phyloP scores from a whole-genome alignment of 1,284 basidiomycete species.

The Entoloma clypeatum region DNA sequence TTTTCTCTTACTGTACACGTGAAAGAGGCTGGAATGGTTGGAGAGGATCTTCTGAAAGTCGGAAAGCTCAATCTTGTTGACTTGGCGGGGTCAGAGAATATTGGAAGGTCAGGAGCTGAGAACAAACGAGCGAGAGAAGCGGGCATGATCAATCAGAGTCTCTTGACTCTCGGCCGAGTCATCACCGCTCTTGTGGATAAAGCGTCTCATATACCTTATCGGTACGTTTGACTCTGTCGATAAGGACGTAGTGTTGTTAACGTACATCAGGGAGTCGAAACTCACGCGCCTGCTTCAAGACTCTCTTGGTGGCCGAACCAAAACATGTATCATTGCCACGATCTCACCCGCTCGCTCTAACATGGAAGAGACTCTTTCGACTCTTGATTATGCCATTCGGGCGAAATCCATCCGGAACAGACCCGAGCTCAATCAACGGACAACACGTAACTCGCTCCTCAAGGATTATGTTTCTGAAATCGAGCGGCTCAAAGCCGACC shows the following conservation, averaged over 20 bases:
- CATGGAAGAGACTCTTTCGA: slow-evolving; percentile 96
- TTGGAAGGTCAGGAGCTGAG: slow-evolving; percentile 93
- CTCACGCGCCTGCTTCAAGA: slow-evolving; percentile 97
- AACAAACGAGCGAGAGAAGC: slow-evolving; percentile 95
- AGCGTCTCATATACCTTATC: slow-evolving; percentile 90
- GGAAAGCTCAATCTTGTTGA: slow-evolving; percentile 98
- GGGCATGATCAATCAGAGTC: slow-evolving; percentile 98
- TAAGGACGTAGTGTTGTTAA: slow-evolving; percentile 5
- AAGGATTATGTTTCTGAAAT: slow-evolving; percentile 98
- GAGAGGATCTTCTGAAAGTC: slow-evolving; percentile 88
- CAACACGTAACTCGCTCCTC: slow-evolving; percentile 88
- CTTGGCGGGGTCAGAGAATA: slow-evolving; percentile 96
- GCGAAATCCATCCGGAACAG: slow-evolving; percentile 97
- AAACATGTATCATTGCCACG: slow-evolving; percentile 98
- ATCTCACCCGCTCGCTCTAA: slow-evolving; percentile 89
- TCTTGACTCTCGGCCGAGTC: slow-evolving; percentile 93
- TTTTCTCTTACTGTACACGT: slow-evolving; percentile 94
- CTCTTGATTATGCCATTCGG: slow-evolving; percentile 94
- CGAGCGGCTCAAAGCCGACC: slow-evolving; percentile 87
- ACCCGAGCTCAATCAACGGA: slow-evolving; percentile 92
- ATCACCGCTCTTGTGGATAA: slow-evolving; percentile 97
- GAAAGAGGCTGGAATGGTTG: slow-evolving; percentile 75
- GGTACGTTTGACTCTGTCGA: slow-evolving; percentile 44
- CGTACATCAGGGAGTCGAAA: slow-evolving; percentile 70
- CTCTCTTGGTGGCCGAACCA: slow-evolving; percentile 96